Evolutionary conservation across 345 rosid genomes (phyloP).

Genomic region (Arabis hirsuta): DNA sequence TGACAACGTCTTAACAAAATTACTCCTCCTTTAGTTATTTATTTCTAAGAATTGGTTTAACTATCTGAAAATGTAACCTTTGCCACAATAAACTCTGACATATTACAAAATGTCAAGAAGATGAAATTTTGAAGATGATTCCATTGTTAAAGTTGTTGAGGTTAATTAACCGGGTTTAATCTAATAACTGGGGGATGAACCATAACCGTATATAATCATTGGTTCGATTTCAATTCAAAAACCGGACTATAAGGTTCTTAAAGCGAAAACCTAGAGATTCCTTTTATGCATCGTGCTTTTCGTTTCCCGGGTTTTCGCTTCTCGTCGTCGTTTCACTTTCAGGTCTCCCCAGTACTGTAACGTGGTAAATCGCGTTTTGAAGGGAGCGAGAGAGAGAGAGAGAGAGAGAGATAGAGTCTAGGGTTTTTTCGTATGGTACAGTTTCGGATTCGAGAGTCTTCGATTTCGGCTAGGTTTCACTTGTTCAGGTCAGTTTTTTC

Average conservation of each 20-base stretch:
- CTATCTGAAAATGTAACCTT: slow-evolving; percentile 6
- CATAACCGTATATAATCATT: neutral
- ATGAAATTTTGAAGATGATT: neutral
- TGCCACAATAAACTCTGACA: neutral
- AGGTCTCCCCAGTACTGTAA: neutral
- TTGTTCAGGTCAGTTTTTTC: slow-evolving; percentile 28
- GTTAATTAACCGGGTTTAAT: neutral
- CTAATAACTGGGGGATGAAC: neutral
- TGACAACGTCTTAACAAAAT: neutral
- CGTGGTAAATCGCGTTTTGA: neutral
- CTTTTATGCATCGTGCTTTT: neutral
- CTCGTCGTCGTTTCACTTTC: slow-evolving; percentile 25
- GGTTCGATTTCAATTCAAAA: neutral
- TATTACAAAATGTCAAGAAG: neutral
- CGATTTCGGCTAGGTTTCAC: slow-evolving; percentile 11
- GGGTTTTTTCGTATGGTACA: slow-evolving; percentile 19
- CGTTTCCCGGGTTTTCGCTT: slow-evolving; percentile 44
- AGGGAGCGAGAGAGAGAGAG: slow-evolving; percentile 9
- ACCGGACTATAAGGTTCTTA: neutral
- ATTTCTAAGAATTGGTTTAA: neutral
- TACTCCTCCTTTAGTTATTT: neutral
- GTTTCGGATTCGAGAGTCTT: slow-evolving; percentile 6
- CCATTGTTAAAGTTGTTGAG: too few relatives aligned
- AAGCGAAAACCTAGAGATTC: neutral
- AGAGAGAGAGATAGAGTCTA: too few relatives aligned